These are phyloP conservation scores for Magnolia officinalis DNA, from an alignment of 164 flowering plant genomes.

Conservation along the genomic window DNA sequence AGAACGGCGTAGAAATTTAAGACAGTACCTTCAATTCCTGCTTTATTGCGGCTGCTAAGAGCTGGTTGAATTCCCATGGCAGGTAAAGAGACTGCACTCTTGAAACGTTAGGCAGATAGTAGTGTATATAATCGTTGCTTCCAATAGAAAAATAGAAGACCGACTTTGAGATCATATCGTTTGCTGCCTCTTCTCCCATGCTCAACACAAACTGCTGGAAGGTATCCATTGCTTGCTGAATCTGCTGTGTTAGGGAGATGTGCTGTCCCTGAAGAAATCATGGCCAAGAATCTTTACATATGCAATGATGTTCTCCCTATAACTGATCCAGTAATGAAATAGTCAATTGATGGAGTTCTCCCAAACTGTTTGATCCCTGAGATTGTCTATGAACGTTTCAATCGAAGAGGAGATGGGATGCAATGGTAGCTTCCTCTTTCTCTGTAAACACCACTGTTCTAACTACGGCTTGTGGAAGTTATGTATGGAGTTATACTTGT, in stretches of 20 bases:
- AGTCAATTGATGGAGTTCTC: too few species aligned
- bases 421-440: too few species aligned
- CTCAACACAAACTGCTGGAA: constrained; percentile 54
- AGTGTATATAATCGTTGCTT: constrained; percentile 84
- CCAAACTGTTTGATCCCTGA: too few species aligned
- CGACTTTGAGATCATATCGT: constrained; percentile 53
- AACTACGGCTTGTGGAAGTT: too few species aligned
- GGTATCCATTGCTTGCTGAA: constrained; percentile 79
- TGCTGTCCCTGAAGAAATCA: constrained; percentile 59
- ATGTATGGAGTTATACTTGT: too few species aligned
- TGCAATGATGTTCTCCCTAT: background rate
- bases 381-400: too few species aligned
- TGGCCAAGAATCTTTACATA: background rate
- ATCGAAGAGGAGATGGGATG: too few species aligned
- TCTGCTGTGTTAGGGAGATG: constrained; percentile 71
- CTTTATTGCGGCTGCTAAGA: constrained; percentile 49
- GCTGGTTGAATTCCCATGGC: constrained; percentile 82
- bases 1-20: background rate
- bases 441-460: too few species aligned
- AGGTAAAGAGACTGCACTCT: constrained; percentile 58
- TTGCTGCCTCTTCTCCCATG: constrained; percentile 64
- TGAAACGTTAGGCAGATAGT: constrained; percentile 67
- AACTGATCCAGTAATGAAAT: too few species aligned
- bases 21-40: constrained; percentile 61
- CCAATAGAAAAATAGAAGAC: constrained; percentile 81